Evolutionary conservation across 306 rosid genomes (phyloP), one percentile per base, ranked within the genome.

Genomic region (Quercus alba): DNA sequence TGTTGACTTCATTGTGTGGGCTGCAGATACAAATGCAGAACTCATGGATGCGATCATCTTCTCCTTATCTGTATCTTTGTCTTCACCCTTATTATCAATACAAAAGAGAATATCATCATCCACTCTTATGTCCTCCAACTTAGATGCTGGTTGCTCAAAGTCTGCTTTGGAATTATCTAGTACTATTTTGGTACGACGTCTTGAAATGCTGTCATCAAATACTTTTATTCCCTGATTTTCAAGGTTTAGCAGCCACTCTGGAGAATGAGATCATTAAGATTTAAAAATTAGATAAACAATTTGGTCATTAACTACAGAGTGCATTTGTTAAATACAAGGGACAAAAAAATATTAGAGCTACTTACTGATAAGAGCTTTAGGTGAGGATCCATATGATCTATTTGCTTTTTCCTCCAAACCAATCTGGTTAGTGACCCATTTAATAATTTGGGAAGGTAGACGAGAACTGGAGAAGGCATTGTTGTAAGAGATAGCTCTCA

Each of bases 241-340:
- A 41, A 89, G 92, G 81, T 82, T 83, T 75, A 91, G 77, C 66
- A 94, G 87, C 91, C 97, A 91, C 76, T 84, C 98, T 94, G 81
- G 72, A 66, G 31, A 77, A 66, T 51, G 68, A 79, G 33, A 87
- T 54, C 25, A 68, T 77, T 74, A 55, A 78, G 35, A 75, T 77
- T 58, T 67, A 80, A 59, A 70, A 38, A 59, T 56, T 57, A 67
- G 63, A 66, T 80, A 30, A 6, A 64, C 51, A 83, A 23, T 80
- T 85, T 15, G 73, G 84, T 70, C n/a, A 4, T 54, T 62, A 38
- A 63, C 59, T 55, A 66, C 63, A 3, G 28, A 28, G 13, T 73
- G 49, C 63, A 70, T 64, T 72, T 28, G 41, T 15, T 64, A 11
- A 59, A 59, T 11, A 23, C 66, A 21, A 10, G 66, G n/a, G 71